phyloP scores from a whole-genome alignment of 2,329 filamentous ascomycete genomes.

The Trichoderma atrobrunneum region DNA sequence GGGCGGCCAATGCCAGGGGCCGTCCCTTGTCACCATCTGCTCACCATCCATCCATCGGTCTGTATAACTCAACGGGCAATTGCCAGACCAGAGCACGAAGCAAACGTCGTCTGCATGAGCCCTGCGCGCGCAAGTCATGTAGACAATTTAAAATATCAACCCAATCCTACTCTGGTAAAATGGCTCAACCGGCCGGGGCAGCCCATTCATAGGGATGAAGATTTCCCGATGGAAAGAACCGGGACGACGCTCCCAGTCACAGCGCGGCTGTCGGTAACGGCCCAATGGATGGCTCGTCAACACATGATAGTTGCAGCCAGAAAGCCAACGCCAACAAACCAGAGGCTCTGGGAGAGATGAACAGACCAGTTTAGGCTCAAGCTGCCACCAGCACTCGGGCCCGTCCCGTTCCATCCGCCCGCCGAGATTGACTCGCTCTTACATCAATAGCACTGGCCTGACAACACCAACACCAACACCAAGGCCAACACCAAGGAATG shows the following conservation, averaged over 20 bases:
- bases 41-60: not conserved
- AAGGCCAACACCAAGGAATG: not conserved
- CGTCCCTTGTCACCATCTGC: conserved; percentile 6
- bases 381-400: conserved; percentile 5
- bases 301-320: not conserved
- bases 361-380: not conserved
- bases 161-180: not conserved
- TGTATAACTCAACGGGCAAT: not conserved
- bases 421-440: conserved; percentile 2
- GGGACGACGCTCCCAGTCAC: not conserved
- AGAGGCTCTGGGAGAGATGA: not conserved
- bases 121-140: conserved; percentile 13
- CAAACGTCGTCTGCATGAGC: not conserved
- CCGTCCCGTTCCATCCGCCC: conserved; percentile 21
- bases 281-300: conserved; percentile 7
- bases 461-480: not conserved
- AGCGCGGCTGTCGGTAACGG: not conserved
- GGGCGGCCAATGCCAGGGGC: conserved; percentile 17
- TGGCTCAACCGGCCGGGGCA: conserved; percentile 12
- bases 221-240: conserved; percentile 1
- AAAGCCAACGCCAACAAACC: not conserved
- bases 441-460: not conserved
- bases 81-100: not conserved
- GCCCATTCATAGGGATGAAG: not conserved
- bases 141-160: not conserved